A percentile compares a stretch with the other conserved stretches of the same genome.
Evolutionary conservation across 2,329 filamentous ascomycete genomes (phyloP).

Genomic region (Cryphonectria carpinicola): DNA sequence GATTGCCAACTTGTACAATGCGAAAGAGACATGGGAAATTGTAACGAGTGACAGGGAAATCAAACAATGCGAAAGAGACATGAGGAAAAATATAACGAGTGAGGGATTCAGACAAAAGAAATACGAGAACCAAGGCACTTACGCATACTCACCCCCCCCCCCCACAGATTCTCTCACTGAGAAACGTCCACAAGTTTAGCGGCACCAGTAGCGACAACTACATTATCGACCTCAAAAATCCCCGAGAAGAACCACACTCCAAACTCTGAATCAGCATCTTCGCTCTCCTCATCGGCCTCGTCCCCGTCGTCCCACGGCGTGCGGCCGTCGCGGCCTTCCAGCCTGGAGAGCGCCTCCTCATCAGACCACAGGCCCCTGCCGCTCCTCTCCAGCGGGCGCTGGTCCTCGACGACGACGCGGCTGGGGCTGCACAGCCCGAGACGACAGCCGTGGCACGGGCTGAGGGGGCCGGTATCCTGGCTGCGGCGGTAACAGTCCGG

Average conservation of each 20-base stretch:
- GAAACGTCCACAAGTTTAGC: neutral
- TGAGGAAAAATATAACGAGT: neutral
- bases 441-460: constrained; percentile 1
- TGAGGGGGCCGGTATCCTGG: neutral
- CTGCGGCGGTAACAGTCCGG: neutral
- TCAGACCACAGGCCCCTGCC: neutral
- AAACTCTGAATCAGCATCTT: neutral
- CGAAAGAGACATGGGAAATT: too few species aligned
- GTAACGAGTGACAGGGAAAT: too few species aligned
- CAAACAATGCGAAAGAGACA: neutral
- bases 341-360: neutral
- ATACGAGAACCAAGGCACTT: neutral
- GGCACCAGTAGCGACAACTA: neutral
- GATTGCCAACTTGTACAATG: too few species aligned
- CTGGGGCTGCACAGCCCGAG: neutral
- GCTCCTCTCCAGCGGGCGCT: neutral
- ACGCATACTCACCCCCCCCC: neutral
- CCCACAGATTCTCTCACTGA: neutral
- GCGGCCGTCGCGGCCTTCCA: neutral
- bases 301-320: neutral
- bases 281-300: neutral
- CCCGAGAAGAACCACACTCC: neutral
- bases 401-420: neutral
- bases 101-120: neutral
- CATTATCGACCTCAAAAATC: neutral